Base-by-base conservation (phyloP, 345 rosid genomes). In the Populus nigra region DNA sequence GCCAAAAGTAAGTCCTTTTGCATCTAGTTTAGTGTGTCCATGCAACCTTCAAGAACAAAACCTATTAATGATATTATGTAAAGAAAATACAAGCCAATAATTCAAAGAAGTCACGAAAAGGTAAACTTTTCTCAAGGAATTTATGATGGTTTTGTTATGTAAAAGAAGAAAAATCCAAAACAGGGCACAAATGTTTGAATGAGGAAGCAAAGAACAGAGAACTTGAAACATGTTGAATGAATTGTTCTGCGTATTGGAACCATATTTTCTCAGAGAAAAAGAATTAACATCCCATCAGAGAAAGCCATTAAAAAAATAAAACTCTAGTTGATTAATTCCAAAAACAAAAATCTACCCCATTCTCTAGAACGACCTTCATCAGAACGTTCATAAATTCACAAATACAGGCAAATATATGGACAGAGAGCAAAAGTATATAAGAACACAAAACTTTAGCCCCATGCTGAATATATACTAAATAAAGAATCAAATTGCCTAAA, bases 11-110 rank as follows among this genome's bases (percentile, higher is more conserved):
- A 75, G 83, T 45, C 80, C 81, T 83, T 80, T 85, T 47, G 77
- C 73, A 81, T 82, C 72, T 80, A 70, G 70, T 69, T 76, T 43
- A 74, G 45, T 59, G 68, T 71, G 66, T 79, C 83, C 89, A 79
- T 61, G 69, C 39, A 84, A 87, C 88, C 93, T 92, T 84, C 83
- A 84, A 81, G 69, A 80, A 50, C 65, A 61, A 47, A 61, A 36
- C 22, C 65, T 68, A 39, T 27, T 5, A 79, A 68, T 43, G 27
- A 41, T 7, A 65, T 39, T n/a, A 35, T 66, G 20, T 17, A 41
- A 22, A 3, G 33, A 70, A 57, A n/a, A 65, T 17, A 45, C n/a
- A 75, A 47, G 68, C 43, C 57, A 39, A 67, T 36, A 73, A 72
- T 36, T 39, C 62, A 49, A 11, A 53, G 2, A 22, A 25, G 63